Evolutionary conservation across 129 eudicot species (phyloP).

Genomic region (Saposhnikovia divaricata): DNA sequence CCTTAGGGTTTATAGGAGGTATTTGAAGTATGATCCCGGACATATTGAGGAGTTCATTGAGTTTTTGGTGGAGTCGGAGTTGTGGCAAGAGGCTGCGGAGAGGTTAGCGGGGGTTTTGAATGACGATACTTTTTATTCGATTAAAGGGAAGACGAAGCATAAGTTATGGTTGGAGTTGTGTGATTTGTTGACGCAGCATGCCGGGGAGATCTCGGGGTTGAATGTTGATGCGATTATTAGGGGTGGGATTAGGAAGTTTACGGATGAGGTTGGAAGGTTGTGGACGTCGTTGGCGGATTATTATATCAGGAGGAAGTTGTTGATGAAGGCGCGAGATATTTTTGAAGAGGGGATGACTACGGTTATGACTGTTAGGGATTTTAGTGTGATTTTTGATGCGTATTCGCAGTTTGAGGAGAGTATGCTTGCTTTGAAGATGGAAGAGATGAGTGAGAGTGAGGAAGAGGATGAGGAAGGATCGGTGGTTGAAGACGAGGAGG

Average conservation of each 20-base stretch:
- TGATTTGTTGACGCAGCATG: constrained; percentile 79
- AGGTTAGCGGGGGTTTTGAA: constrained; percentile 89
- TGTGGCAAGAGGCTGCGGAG: constrained; percentile 97
- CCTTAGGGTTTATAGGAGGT: constrained; percentile 87
- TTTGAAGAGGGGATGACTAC: constrained; percentile 96
- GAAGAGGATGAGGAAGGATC: constrained; percentile 32
- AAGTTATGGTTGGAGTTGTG: constrained; percentile 84
- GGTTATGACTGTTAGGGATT: constrained; percentile 81
- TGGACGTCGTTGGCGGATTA: constrained; percentile 92
- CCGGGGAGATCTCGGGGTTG: constrained; percentile 65
- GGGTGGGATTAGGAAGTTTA: constrained; percentile 95
- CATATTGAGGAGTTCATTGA: constrained; percentile 87
- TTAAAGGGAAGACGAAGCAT: constrained; percentile 87
- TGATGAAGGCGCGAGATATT: constrained; percentile 76
- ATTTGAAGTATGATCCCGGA: constrained; percentile 71
- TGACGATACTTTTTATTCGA: constrained; percentile 65
- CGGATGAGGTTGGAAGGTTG: constrained; percentile 89
- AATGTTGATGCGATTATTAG: constrained; percentile 88
- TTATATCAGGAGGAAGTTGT: constrained; percentile 71
- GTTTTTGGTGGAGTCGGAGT: constrained; percentile 57
- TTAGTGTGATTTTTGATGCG: constrained; percentile 88
- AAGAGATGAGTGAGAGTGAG: constrained; percentile 48
- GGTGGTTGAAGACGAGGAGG: constrained; percentile 22
- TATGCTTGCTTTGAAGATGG: constrained; percentile 77
- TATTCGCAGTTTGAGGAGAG: constrained; percentile 91